Evolutionary conservation across 78 protist genomes (phyloP).

Genomic region (Ministeria vibrans): DNA sequence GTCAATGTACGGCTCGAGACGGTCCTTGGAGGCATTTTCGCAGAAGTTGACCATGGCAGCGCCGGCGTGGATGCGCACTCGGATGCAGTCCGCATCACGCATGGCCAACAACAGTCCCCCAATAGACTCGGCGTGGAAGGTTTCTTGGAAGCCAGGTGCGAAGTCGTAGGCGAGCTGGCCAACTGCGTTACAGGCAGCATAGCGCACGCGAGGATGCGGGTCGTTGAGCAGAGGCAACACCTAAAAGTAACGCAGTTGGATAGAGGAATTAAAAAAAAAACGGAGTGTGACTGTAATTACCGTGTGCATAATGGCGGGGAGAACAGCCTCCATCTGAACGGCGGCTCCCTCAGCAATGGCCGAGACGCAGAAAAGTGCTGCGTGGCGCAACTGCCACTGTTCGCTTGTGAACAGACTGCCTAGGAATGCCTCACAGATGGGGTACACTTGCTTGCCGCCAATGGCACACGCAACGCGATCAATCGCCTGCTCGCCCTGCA

Average conservation of each 20-base stretch:
- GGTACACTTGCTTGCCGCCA: conserved; percentile 50
- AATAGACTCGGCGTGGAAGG: conserved; percentile 26
- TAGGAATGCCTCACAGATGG: conserved; percentile 33
- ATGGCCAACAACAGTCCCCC: conserved; percentile 13
- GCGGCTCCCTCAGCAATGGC: conserved; percentile 52
- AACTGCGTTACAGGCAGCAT: conserved; percentile 72
- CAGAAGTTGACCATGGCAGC: conserved; percentile 68
- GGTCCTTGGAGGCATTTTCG: neutral
- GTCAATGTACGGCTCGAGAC: neutral
- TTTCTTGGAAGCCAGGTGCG: conserved; percentile 12
- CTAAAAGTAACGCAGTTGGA: neutral
- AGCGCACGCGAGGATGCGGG: conserved; percentile 80
- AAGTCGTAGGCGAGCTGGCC: conserved; percentile 81
- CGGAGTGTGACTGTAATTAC: conserved; percentile 9
- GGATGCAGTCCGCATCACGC: conserved; percentile 29
- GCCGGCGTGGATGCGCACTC: conserved; percentile 69
- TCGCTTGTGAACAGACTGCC: conserved; percentile 13
- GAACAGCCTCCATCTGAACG: conserved; percentile 6
- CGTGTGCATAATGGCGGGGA: conserved; percentile 7
- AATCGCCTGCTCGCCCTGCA: conserved; percentile 61
- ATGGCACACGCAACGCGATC: conserved; percentile 66
- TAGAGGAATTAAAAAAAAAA: too few species aligned
- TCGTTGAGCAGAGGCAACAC: conserved; percentile 31
- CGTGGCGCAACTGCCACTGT: conserved; percentile 54
- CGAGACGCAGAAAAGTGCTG: conserved; percentile 48